Evolutionary conservation across 768 basidiomycete genomes (phyloP).

Genomic region (Mycena maculata): DNA sequence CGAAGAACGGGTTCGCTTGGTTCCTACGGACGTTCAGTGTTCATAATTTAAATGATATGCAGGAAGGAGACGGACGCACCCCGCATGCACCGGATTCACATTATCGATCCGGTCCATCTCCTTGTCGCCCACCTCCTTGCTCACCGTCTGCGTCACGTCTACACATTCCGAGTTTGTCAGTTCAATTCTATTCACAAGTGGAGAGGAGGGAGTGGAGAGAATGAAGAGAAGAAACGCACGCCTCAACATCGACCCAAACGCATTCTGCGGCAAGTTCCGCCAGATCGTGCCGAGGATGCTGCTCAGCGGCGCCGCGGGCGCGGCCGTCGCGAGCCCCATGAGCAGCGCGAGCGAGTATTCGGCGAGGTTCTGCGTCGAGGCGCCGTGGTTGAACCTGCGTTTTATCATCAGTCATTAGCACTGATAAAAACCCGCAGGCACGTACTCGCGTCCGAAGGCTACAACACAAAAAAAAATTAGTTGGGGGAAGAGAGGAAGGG

Average conservation of each 20-base stretch:
- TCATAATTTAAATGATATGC: neutral
- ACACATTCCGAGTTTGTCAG: too few relatives aligned
- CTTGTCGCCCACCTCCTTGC: slow-evolving; percentile 6
- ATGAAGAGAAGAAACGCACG: too few relatives aligned
- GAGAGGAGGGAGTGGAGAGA: too few relatives aligned
- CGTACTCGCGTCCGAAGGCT: slow-evolving; percentile 5
- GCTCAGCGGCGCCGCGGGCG: slow-evolving; percentile 8
- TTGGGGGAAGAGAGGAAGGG: neutral
- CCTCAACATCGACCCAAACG: neutral
- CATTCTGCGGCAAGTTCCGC: slow-evolving; percentile 15
- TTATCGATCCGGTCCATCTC: slow-evolving; percentile 15
- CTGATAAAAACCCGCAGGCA: neutral
- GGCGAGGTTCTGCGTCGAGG: slow-evolving; percentile 9
- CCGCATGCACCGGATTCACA: slow-evolving; percentile 20
- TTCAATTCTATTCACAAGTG: too few relatives aligned
- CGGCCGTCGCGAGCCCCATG: slow-evolving; percentile 3
- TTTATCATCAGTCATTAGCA: neutral
- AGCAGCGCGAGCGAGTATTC: slow-evolving; percentile 17
- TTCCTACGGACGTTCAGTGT: neutral
- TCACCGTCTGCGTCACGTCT: slow-evolving; percentile 3
- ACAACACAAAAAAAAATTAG: too few relatives aligned
- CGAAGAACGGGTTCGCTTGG: slow-evolving; percentile 21
- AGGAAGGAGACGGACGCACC: neutral
- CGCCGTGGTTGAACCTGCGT: neutral
- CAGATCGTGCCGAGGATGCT: slow-evolving; percentile 9